Evolutionary conservation across 192 early-diverging fungal genomes (phyloP).

Genomic region (Radiomyces spectabilis): DNA sequence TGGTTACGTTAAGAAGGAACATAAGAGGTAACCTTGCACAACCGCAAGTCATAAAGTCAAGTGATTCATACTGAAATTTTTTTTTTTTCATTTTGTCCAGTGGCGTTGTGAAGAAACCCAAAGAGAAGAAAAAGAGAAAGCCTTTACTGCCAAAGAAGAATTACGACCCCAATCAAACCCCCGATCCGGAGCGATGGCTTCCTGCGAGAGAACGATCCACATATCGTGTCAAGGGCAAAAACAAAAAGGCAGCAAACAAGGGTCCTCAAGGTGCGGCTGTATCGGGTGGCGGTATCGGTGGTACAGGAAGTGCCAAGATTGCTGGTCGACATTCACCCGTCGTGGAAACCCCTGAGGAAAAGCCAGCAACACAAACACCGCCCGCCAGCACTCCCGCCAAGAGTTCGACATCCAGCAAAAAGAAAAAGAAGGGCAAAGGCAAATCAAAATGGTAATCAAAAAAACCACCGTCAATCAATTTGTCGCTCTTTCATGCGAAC

Average conservation of each 20-base stretch:
- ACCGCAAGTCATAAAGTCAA: not conserved
- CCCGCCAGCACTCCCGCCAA: slow-evolving; percentile 10
- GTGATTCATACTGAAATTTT: not conserved
- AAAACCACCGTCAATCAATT: not conserved
- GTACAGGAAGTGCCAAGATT: slow-evolving; percentile 69
- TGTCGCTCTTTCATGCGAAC: no score
- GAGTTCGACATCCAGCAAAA: slow-evolving; percentile 26
- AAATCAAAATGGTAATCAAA: slow-evolving; percentile 22
- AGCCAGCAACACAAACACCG: slow-evolving; percentile 2
- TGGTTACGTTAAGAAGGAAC: slow-evolving; percentile 44
- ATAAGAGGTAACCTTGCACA: slow-evolving; percentile 12
- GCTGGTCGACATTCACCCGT: slow-evolving; percentile 4
- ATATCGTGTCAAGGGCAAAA: slow-evolving; percentile 45
- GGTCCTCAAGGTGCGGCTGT: slow-evolving; percentile 59
- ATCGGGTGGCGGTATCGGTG: slow-evolving; percentile 60
- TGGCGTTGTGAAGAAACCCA: slow-evolving; percentile 23
- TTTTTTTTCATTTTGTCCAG: slow-evolving; percentile 1
- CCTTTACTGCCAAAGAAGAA: slow-evolving; percentile 45
- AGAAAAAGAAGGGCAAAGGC: slow-evolving; percentile 37
- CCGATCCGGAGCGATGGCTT: slow-evolving; percentile 70
- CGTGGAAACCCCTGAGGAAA: slow-evolving; percentile 2
- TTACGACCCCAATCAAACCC: slow-evolving; percentile 36
- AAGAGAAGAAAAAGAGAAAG: slow-evolving; percentile 50
- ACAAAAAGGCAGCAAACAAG: slow-evolving; percentile 47
- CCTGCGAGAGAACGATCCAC: slow-evolving; percentile 56